A percentile compares a stretch with the other conserved stretches of the same genome.
phyloP scores from a whole-genome alignment of 2,329 filamentous ascomycete species.

The Periglandula ipomoeae region DNA sequence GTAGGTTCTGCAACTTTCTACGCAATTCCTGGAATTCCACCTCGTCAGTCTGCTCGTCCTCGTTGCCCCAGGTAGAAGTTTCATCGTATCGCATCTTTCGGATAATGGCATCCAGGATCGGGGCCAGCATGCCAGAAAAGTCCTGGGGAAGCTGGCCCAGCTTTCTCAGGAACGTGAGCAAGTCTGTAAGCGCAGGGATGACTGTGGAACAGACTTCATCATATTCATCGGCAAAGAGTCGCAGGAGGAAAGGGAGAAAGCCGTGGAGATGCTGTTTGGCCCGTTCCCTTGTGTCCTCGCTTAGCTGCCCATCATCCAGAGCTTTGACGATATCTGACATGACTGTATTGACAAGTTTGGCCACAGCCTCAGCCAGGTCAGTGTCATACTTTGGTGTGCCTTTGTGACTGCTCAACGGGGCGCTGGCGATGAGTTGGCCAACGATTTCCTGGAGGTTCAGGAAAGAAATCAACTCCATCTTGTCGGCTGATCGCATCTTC shows the following conservation, averaged over 20 bases:
- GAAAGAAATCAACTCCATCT: conserved; percentile 87
- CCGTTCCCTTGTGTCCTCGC: conserved; percentile 56
- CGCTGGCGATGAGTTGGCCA: conserved; percentile 74
- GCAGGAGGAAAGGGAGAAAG: conserved; percentile 79
- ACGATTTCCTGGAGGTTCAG: conserved; percentile 82
- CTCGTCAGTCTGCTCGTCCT: conserved; percentile 92
- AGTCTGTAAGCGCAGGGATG: conserved; percentile 84
- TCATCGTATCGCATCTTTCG: conserved; percentile 97
- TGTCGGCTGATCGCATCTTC: conserved; percentile 93
- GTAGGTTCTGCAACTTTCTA: conserved; percentile 79
- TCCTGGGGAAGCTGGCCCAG: conserved; percentile 61
- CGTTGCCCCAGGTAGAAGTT: conserved; percentile 84
- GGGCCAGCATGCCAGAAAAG: conserved; percentile 74
- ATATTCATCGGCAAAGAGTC: conserved; percentile 96
- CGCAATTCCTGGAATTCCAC: conserved; percentile 94
- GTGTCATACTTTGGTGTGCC: conserved; percentile 85
- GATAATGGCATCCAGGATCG: conserved; percentile 85
- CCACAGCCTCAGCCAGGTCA: conserved; percentile 88
- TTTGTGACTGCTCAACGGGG: conserved; percentile 68
- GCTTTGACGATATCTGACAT: conserved; percentile 80
- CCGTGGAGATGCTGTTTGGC: conserved; percentile 75
- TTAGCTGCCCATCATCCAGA: conserved; percentile 57
- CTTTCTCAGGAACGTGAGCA: conserved; percentile 84
- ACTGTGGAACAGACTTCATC: conserved; percentile 96
- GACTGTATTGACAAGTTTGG: conserved; percentile 88